A percentile compares a stretch with the other conserved stretches of the same genome.
These are phyloP conservation scores for Dacryopinax spathularia DNA, from an alignment of 768 basidiomycete species.

Conservation along the genomic window DNA sequence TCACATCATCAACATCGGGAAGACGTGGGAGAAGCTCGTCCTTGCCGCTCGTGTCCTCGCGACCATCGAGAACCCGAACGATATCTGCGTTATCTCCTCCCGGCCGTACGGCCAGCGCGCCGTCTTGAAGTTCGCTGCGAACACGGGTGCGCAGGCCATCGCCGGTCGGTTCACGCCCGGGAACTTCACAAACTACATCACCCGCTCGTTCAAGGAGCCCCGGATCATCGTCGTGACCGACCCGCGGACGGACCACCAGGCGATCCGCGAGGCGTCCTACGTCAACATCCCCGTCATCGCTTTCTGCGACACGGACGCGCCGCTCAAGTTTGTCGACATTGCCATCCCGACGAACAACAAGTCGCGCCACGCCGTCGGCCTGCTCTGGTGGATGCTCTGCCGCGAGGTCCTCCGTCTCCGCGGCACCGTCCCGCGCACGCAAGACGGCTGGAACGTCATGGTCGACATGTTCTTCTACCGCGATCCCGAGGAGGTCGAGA, in stretches of 20 bases:
- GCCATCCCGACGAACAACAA: constrained; percentile 99
- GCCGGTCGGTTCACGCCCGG: constrained; percentile 99
- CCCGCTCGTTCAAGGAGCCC: constrained; percentile 99
- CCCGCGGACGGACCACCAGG: constrained; percentile 98
- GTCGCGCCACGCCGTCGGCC: constrained; percentile 90
- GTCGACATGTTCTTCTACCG: constrained; percentile 99
- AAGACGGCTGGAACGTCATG: constrained; percentile 96
- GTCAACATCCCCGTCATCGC: constrained; percentile 99
- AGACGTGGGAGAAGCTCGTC: constrained; percentile 99
- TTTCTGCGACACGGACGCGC: constrained; percentile 96
- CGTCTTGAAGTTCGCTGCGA: constrained; percentile 94
- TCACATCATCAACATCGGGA: constrained; percentile 94
- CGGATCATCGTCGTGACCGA: constrained; percentile 97
- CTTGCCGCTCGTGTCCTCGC: constrained; percentile 96
- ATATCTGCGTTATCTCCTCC: constrained; percentile 95
- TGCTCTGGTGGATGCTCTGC: constrained; percentile 94
- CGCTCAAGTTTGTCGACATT: constrained; percentile 93
- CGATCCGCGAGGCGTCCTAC: constrained; percentile 98
- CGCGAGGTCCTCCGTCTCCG: constrained; percentile 94
- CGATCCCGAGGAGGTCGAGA: constrained; percentile 98
- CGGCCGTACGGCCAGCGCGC: constrained; percentile 98
- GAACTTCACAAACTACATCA: constrained; percentile 99
- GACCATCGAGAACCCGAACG: constrained; percentile 94
- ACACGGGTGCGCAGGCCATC: constrained; percentile 96
- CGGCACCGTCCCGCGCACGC: constrained; percentile 79